phyloP scores from a whole-genome alignment of 208 protist genomes.

The Entamoeba moshkovskii region DNA sequence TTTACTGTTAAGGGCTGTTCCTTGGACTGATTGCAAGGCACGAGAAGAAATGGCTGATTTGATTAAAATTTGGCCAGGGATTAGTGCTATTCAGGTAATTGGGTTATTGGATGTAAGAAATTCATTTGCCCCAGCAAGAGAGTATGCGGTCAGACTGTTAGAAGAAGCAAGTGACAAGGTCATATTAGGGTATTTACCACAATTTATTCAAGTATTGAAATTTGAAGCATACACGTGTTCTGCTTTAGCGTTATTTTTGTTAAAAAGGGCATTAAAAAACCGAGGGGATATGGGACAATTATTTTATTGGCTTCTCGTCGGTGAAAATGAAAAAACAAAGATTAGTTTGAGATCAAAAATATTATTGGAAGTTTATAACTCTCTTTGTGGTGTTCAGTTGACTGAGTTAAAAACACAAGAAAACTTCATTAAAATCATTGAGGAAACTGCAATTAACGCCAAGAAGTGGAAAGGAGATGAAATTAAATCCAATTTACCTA shows the following conservation, averaged over 20 bases:
- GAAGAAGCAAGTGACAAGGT: background rate
- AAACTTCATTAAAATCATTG: background rate
- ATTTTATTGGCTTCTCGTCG: conserved; percentile 4
- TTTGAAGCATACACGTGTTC: background rate
- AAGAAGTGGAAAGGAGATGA: background rate
- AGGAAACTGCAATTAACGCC: background rate
- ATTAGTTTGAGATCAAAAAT: background rate
- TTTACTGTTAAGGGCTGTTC: background rate
- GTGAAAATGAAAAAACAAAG: background rate
- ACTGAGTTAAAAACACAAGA: background rate
- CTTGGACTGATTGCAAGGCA: background rate
- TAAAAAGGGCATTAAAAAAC: background rate
- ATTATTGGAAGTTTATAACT: background rate
- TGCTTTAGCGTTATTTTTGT: background rate
- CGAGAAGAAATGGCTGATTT: background rate
- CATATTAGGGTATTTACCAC: background rate
- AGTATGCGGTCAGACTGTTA: background rate
- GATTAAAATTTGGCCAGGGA: conserved; percentile 1
- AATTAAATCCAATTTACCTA: background rate
- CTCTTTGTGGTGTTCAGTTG: too few relatives aligned
- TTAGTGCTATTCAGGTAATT: background rate
- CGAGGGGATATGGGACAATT: background rate
- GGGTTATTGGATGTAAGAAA: background rate
- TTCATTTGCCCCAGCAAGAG: background rate
- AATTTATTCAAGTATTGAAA: background rate